A percentile compares a stretch with the other conserved stretches of the same genome.
These are phyloP conservation scores for Musa beccarii DNA, from an alignment of 176 grass and related monocot species.

Conservation along the genomic window DNA sequence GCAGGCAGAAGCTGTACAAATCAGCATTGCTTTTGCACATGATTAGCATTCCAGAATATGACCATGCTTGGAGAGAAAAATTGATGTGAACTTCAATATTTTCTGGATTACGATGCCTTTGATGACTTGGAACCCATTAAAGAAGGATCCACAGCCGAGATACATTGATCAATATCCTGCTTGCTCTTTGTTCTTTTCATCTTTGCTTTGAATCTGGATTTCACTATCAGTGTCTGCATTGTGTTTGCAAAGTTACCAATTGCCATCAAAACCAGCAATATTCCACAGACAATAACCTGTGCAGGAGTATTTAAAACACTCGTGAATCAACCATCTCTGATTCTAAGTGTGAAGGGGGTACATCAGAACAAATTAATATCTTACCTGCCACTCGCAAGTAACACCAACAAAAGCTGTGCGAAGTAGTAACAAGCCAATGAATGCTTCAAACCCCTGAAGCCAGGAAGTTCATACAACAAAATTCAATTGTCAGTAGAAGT, in stretches of 20 bases:
- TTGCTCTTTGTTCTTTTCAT: conserved; percentile 22
- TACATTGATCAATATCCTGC: conserved; percentile 14
- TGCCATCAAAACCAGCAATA: conserved; percentile 28
- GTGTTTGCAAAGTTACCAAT: conserved; percentile 26
- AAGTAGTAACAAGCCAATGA: conserved; percentile 78
- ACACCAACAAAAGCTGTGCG: conserved; percentile 52
- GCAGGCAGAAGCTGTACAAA: not conserved
- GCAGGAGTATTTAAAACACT: not conserved
- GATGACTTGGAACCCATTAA: not conserved
- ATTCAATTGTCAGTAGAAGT: not conserved
- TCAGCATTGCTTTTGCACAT: not conserved
- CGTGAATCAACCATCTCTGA: not conserved
- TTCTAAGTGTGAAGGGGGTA: not conserved
- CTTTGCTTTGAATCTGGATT: conserved; percentile 26
- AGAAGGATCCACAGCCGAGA: not conserved
- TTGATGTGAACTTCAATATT: not conserved
- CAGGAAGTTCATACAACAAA: conserved; percentile 13
- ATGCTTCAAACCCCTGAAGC: conserved; percentile 83
- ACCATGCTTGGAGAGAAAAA: not conserved
- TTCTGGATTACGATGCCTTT: not conserved
- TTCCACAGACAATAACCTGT: conserved; percentile 25
- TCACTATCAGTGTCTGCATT: conserved; percentile 17
- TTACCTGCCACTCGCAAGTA: conserved; percentile 85
- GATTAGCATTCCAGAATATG: not conserved
- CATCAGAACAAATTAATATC: conserved; percentile 19